phyloP scores from a whole-genome alignment of 805 yeast species.

The Kodamaea kakaduensis region DNA sequence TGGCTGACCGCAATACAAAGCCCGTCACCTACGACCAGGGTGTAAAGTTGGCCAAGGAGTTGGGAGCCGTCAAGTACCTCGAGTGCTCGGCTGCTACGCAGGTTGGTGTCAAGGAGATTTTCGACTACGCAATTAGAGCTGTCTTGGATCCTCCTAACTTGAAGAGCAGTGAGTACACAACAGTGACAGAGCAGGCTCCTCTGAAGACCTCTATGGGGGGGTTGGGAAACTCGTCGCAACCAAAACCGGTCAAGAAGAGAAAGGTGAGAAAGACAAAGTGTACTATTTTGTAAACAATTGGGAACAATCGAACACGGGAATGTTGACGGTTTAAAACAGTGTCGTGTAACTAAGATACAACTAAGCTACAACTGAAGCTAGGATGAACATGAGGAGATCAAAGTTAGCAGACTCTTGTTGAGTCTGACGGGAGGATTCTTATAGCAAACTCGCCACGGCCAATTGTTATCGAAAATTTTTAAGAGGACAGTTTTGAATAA shows the following conservation, averaged over 20 bases:
- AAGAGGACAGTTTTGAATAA: no score
- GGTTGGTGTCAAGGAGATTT: constrained; percentile 78
- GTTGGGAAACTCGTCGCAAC: constrained; percentile 10
- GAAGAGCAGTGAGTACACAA: constrained; percentile 11
- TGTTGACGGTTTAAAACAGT: no score
- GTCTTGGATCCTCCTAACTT: constrained; percentile 52
- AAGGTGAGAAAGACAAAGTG: constrained; percentile 36
- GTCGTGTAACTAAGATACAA: no score
- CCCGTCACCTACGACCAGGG: constrained; percentile 68
- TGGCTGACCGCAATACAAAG: constrained; percentile 55
- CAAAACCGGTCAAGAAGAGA: constrained; percentile 18
- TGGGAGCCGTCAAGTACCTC: constrained; percentile 68
- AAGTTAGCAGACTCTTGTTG: no score
- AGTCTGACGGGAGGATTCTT: no score
- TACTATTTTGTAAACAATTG: constrained; percentile 29
- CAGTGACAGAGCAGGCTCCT: constrained; percentile 13
- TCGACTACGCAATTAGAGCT: constrained; percentile 74
- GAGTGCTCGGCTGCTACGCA: constrained; percentile 93
- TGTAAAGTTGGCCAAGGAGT: constrained; percentile 58
- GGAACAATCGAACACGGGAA: no score
- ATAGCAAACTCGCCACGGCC: no score
- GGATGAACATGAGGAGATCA: no score
- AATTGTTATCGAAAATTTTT: no score
- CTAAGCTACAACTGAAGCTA: no score
- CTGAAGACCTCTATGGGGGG: constrained; percentile 4